phyloP scores from a whole-genome alignment of 768 basidiomycete genomes.

The Hypsizygus marmoreus region DNA sequence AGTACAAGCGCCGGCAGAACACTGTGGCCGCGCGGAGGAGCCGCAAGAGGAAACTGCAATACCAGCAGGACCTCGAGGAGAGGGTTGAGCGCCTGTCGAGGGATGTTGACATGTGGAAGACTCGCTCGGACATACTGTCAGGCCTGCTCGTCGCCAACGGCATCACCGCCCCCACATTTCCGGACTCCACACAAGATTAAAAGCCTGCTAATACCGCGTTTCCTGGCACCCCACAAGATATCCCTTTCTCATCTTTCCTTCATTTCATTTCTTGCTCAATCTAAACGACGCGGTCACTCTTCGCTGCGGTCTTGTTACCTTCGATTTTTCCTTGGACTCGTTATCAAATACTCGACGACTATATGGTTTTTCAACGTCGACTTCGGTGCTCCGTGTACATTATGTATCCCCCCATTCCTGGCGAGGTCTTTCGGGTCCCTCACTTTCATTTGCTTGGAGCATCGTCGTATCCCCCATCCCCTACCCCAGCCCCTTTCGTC shows the following conservation, averaged over 20 bases:
- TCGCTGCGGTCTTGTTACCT: slow-evolving; percentile 1
- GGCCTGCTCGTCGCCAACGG: slow-evolving; percentile 48
- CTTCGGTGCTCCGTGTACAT: slow-evolving; percentile 30
- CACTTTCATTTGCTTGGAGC: slow-evolving; percentile 51
- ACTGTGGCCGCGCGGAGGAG: slow-evolving; percentile 78
- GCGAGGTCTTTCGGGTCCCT: slow-evolving; percentile 1
- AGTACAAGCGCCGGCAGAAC: slow-evolving; percentile 78
- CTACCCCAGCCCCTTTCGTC: no score
- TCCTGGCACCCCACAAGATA: slow-evolving; percentile 9
- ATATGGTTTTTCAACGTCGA: slow-evolving; percentile 26
- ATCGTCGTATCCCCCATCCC: slow-evolving; percentile 57
- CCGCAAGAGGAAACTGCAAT: slow-evolving; percentile 72
- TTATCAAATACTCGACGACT: slow-evolving; percentile 18
- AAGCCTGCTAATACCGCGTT: slow-evolving; percentile 15
- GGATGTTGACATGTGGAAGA: slow-evolving; percentile 61
- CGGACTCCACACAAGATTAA: slow-evolving; percentile 27
- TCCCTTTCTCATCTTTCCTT: not conserved
- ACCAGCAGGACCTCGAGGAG: slow-evolving; percentile 63
- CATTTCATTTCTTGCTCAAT: slow-evolving; percentile 1
- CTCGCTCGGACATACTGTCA: slow-evolving; percentile 41
- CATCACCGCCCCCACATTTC: slow-evolving; percentile 43
- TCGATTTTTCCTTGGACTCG: slow-evolving; percentile 17
- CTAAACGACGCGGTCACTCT: not conserved
- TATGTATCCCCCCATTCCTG: slow-evolving; percentile 25
- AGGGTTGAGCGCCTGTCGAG: slow-evolving; percentile 42